Percentiles rank a stretch among this genome's conserved stretches.
phyloP scores from a whole-genome alignment of 805 yeast species.

The Yueomyces sp. region DNA sequence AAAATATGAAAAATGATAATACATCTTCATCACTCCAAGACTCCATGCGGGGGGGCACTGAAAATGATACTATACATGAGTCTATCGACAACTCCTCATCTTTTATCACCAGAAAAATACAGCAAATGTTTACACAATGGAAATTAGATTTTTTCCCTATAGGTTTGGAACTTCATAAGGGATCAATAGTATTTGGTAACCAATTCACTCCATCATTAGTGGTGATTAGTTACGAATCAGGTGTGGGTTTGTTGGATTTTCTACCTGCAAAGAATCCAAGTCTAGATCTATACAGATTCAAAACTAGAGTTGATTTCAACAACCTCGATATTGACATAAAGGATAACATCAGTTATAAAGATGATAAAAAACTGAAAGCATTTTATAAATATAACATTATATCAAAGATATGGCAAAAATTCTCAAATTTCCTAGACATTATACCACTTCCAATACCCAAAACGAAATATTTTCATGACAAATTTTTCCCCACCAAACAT shows the following conservation, averaged over 20 bases:
- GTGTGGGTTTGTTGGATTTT: conserved; percentile 46
- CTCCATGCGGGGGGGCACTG: background rate
- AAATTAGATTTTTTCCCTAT: conserved; percentile 43
- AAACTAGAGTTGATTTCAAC: conserved; percentile 31
- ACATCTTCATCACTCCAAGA: conserved; percentile 1
- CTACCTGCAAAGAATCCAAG: conserved; percentile 30
- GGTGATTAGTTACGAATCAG: conserved; percentile 43
- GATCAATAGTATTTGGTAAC: conserved; percentile 74
- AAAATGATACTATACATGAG: background rate
- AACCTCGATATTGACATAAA: conserved; percentile 48
- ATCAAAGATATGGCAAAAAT: conserved; percentile 13
- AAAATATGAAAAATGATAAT: conserved; percentile 1
- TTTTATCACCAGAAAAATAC: conserved; percentile 2
- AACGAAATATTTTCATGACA: conserved; percentile 1
- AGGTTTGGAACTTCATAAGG: conserved; percentile 42
- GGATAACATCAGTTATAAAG: conserved; percentile 57
- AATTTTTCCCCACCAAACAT: background rate
- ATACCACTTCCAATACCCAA: conserved; percentile 2
- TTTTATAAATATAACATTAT: conserved; percentile 9
- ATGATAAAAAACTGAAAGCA: conserved; percentile 15
- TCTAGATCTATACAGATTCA: conserved; percentile 44
- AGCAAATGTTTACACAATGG: conserved; percentile 2
- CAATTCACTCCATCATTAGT: conserved; percentile 59
- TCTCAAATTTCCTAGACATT: conserved; percentile 5
- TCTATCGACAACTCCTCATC: background rate